Evolutionary conservation across 2,329 filamentous ascomycete genomes (phyloP).

Genomic region (Colletotrichum sp.): DNA sequence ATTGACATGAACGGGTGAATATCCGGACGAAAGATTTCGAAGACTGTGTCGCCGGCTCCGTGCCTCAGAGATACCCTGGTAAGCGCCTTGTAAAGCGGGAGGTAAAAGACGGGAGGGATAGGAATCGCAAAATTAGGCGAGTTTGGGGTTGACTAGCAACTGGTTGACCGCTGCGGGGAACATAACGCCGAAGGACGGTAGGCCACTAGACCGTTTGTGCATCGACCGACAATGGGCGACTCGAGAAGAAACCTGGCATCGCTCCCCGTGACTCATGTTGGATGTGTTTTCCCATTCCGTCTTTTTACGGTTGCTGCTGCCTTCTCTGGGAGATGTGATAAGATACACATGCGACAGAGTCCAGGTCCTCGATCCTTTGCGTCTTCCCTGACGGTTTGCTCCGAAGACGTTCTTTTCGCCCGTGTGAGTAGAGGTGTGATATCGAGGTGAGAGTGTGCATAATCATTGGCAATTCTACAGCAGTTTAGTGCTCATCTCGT

Average conservation of each 20-base stretch:
- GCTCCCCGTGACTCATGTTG: not conserved
- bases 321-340: not conserved
- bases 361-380: not conserved
- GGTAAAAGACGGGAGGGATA: not conserved
- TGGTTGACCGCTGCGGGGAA: conserved; percentile 5
- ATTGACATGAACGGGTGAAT: not conserved
- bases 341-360: not conserved
- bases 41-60: not conserved
- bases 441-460: not conserved
- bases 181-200: not conserved
- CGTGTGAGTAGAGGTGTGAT: not conserved
- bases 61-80: not conserved
- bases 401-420: not conserved
- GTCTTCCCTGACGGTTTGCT: not conserved
- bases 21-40: not conserved
- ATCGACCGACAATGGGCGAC: not conserved
- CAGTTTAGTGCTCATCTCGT: not conserved
- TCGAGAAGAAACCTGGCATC: not conserved
- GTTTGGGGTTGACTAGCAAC: conserved; percentile 5
- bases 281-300: not conserved
- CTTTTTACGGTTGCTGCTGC: not conserved
- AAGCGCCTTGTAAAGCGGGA: not conserved
- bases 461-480: not conserved
- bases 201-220: not conserved
- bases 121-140: conserved; percentile 6